These are phyloP conservation scores for Trichothecium roseum DNA, from an alignment of 2,329 filamentous ascomycete species.

Conservation along the genomic window DNA sequence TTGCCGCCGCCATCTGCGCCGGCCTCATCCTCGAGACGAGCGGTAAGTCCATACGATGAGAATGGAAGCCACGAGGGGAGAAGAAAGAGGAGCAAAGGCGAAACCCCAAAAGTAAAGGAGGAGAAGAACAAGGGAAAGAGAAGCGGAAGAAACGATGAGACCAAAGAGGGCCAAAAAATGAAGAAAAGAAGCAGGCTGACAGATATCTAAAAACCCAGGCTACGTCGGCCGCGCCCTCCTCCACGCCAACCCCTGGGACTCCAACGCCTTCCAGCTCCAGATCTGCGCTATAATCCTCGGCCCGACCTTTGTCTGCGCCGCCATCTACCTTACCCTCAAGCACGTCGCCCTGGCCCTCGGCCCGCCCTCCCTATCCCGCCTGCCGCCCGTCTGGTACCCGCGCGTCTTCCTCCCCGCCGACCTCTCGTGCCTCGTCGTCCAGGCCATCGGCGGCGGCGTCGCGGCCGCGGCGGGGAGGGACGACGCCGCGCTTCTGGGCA, in stretches of 20 bases:
- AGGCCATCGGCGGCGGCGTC: conserved; percentile 47
- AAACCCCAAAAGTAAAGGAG: too few relatives aligned
- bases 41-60: conserved; percentile 26
- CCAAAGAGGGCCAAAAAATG: too few relatives aligned
- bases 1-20: conserved; percentile 34
- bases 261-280: conserved; percentile 44
- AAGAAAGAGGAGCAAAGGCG: too few relatives aligned
- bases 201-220: conserved; percentile 22
- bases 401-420: conserved; percentile 50
- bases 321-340: conserved; percentile 54
- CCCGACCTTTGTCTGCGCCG: conserved; percentile 51
- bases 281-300: conserved; percentile 49
- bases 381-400: conserved; percentile 41
- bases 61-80: too few relatives aligned
- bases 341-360: conserved; percentile 41
- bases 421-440: conserved; percentile 45
- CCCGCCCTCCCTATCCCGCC: conserved; percentile 36
- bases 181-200: too few relatives aligned
- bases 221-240: conserved; percentile 43
- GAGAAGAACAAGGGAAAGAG: too few relatives aligned
- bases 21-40: conserved; percentile 41
- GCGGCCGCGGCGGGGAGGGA: conserved; percentile 35
- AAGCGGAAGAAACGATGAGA: too few relatives aligned
- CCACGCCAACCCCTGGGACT: conserved; percentile 42
- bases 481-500: conserved; percentile 27